phyloP scores from a whole-genome alignment of 495 filamentous ascomycete species.

The Aspergillus sclerotioniger region DNA sequence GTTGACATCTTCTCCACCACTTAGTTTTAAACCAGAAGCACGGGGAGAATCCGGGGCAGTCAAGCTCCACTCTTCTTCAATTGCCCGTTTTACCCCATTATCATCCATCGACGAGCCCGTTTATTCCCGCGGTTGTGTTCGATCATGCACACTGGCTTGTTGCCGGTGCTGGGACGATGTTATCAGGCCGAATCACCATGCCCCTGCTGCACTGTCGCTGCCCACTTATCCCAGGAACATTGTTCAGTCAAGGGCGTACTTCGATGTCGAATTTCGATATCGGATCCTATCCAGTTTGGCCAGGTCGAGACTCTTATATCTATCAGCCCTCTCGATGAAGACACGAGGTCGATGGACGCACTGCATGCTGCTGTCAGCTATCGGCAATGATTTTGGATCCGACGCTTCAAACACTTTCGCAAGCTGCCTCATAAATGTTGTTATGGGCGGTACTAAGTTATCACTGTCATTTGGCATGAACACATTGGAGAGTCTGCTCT shows the following conservation, averaged over 20 bases:
- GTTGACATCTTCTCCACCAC: constrained; percentile 9
- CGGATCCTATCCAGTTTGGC: background rate
- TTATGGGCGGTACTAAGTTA: background rate
- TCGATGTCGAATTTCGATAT: background rate
- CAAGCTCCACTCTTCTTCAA: constrained; percentile 4
- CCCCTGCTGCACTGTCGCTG: background rate
- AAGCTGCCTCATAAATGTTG: too few relatives aligned
- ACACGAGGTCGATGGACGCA: background rate
- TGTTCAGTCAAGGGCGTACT: background rate
- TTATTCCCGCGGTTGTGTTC: background rate
- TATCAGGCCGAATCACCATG: background rate
- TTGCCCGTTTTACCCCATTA: constrained; percentile 6
- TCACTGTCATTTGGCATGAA: background rate
- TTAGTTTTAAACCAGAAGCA: background rate
- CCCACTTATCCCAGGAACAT: background rate
- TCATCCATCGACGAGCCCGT: background rate
- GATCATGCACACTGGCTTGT: constrained; percentile 5
- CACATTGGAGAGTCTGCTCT: background rate
- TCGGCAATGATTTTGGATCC: too few relatives aligned
- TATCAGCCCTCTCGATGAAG: background rate
- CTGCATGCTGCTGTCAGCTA: too few relatives aligned
- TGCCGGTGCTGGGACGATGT: background rate
- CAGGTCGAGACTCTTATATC: background rate
- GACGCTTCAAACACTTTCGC: too few relatives aligned
- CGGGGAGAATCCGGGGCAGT: constrained; percentile 12